Evolutionary conservation across 164 flowering plant species (phyloP).

Genomic region (Warburgia ugandensis): DNA sequence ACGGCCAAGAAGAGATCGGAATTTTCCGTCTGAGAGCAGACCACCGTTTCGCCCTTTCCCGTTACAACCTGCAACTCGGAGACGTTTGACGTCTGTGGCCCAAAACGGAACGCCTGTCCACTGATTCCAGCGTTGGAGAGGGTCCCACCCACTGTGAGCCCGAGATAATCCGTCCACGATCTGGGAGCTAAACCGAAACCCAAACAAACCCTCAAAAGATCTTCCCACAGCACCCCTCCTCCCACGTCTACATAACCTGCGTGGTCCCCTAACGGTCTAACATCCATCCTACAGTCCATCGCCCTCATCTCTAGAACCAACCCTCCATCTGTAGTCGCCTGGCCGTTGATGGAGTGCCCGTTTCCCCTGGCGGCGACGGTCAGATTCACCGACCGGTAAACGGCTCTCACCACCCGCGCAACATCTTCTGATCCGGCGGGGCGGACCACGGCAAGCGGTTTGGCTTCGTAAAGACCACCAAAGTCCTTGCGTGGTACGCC

Average conservation of each 20-base stretch:
- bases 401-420: constrained; percentile 32
- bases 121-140: constrained; percentile 86
- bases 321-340: constrained; percentile 69
- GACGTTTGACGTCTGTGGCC: constrained; percentile 79
- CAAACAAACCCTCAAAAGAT: constrained; percentile 43
- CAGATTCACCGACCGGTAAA: constrained; percentile 27
- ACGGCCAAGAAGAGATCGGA: constrained; percentile 53
- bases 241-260: constrained; percentile 42
- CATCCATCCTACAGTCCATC: constrained; percentile 11
- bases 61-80: constrained; percentile 82
- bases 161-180: constrained; percentile 89
- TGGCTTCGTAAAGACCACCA: constrained; percentile 45
- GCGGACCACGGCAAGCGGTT: constrained; percentile 46
- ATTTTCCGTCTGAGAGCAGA: constrained; percentile 44
- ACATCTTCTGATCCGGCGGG: constrained; percentile 51
- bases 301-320: constrained; percentile 71
- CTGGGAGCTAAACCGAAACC: constrained; percentile 54
- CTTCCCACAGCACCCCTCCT: constrained; percentile 86
- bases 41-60: constrained; percentile 52
- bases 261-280: neutral
- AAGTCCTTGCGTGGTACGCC: constrained; percentile 46
- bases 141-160: constrained; percentile 87
- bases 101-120: constrained; percentile 78
- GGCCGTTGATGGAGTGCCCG: constrained; percentile 93
- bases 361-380: constrained; percentile 90